Evolutionary conservation across 2,329 filamentous ascomycete species (phyloP), one percentile per base, ranked within the genome.

Genomic region (Aspergillus quadricinctus): DNA sequence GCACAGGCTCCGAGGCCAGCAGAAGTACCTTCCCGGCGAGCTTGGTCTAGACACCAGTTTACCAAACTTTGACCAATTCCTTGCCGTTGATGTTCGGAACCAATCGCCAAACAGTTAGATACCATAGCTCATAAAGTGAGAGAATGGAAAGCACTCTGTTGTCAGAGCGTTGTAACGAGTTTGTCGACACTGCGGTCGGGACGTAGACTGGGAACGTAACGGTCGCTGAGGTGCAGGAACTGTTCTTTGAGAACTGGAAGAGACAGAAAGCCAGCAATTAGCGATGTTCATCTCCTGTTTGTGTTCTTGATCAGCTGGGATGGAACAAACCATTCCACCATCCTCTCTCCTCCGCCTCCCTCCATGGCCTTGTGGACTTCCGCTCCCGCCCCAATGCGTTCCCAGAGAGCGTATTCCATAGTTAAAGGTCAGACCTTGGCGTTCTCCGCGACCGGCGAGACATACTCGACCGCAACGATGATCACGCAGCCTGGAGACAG

Each of bases 21-120:
- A 1, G 60, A 55, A 7, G 62, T 53, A 6, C 56, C 48, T 23
- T 67, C 63, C 45, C 50, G 49, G 19, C 48, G 45, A 5, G 61
- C 65, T 37, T 58, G 59, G 40, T 61, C 53, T 14, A 64, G 23
- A 9, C 59, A 59, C 61, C 53, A 61, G 43, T 58, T 50, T 7
- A 66, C 54, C 19, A 66, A 57, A 21, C 51, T 50, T 27, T 48
- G 55, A 37, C 61, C 63, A 17, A 63, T 53, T 2, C 61, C 64
- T 14, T 51, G 50, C 23, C 55, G 55, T 11, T 63, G 57, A 41
- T 55, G 52, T 6, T 10, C 41, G 9, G 61, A 59, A 31, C 59
- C 37, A 11, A 66, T 59, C 3, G 56, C 64, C 11, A 64, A 10
- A 52, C 55, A 9, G 17, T 23, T 23, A 64, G 62, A 43, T 52